These are phyloP conservation scores for Drechslerella stenobrocha DNA, from an alignment of 2,329 filamentous ascomycete genomes.

Conservation along the genomic window DNA sequence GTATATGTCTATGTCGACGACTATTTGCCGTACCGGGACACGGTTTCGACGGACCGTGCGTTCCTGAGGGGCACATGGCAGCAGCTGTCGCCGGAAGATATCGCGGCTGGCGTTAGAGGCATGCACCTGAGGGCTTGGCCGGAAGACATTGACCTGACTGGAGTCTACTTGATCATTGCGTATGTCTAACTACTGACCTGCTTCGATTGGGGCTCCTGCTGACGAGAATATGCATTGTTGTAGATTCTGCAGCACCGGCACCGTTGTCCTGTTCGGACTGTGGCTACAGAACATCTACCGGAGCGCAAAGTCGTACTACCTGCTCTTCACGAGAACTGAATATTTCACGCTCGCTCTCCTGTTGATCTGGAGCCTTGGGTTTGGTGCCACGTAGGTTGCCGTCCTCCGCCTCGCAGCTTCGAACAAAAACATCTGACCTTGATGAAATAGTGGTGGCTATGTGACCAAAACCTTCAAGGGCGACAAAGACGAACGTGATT, in stretches of 20 bases:
- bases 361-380: constrained; percentile 25
- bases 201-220: background rate
- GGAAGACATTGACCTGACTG: constrained; percentile 42
- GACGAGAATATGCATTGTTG: constrained; percentile 16
- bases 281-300: constrained; percentile 47
- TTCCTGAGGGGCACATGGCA: constrained; percentile 39
- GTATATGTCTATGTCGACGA: constrained; percentile 40
- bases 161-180: constrained; percentile 47
- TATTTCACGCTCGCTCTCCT: constrained; percentile 37
- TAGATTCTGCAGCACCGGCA: constrained; percentile 43
- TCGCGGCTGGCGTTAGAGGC: constrained; percentile 25
- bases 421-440: background rate
- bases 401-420: background rate
- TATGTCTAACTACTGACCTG: constrained; percentile 6
- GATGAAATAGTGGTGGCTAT: constrained; percentile 47
- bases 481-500: constrained; percentile 45
- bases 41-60: constrained; percentile 23
- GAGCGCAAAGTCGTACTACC: constrained; percentile 46
- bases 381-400: constrained; percentile 43
- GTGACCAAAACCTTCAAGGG: constrained; percentile 42
- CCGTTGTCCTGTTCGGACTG: constrained; percentile 44
- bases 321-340: constrained; percentile 43
- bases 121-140: constrained; percentile 42
- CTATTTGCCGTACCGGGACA: constrained; percentile 31
- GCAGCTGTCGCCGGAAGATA: constrained; percentile 28